Base-by-base conservation (phyloP, 2,329 filamentous ascomycete species). In the Sporothrix curviconia region DNA sequence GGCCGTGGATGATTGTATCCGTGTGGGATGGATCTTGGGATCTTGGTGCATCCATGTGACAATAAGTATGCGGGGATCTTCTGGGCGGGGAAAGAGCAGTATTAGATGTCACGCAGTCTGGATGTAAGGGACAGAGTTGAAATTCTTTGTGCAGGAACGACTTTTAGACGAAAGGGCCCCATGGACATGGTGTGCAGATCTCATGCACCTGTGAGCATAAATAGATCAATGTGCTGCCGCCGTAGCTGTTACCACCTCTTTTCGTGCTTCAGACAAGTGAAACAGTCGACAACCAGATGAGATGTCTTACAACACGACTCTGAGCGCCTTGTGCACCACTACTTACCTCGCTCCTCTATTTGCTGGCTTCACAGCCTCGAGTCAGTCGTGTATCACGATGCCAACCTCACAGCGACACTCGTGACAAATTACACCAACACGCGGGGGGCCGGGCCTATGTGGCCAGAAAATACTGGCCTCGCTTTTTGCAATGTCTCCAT, bases 341-440 rank as follows among this genome's bases (percentile, higher is more conserved):
- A 30, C 46, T 17, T 24, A 22, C 9, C 28, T 50, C n/a, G 30
- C 46, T 17, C 46, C 46, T 36, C 30, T 50, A 3, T 50, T 50
- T 50, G 30, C 28, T 17, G 11, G 30, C 3, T 50, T 50, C 11
- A 50, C 46, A 30, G 46, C 46, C 46, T 50, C 28, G 46, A 50
- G 30, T 8, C 46, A 7, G 46, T 50, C 30, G 46, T 50, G 43
- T 47, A 47, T 25, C 43, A 47, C 11, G 9, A n/a, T 5, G 43
- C 43, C 43, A 47, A 32, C 43, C 24, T 47, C 25, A 32, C 43
- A 15, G 43, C 43, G 12, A 47, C 43, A 30, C 43, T 47, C 5
- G 43, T 47, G 24, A 47, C 43, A 32, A 47, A 47, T 32, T 47
- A 47, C 43, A 47, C 43, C 24, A 47, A 47, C 15, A 47, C 43